Base-by-base conservation (phyloP, 163 green algal genomes). In the Trebouxia gelatinosa region DNA sequence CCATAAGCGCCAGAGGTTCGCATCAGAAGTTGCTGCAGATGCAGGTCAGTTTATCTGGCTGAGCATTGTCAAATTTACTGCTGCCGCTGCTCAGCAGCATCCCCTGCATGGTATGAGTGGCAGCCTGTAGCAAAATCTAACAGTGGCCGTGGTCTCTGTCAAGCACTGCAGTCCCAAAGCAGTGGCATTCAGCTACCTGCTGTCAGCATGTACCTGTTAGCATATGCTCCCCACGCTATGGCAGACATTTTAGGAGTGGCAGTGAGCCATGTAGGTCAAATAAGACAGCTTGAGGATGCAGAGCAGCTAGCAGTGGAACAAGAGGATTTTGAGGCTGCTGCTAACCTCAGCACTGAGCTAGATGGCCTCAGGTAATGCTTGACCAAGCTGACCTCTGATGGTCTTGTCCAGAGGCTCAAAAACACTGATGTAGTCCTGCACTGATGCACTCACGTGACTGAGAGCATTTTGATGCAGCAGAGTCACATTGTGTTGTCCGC, bases 351-450 rank as follows among this genome's bases (percentile, higher is more conserved):
- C 62, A 71, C 29, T 9, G 46, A 70, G 61, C 58, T 78, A 9
- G 78, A 83, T 62, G 34, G 7, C 2, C 62, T 75, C 48, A 81
- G 74, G 74, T 43, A 9, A 57, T 23, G 48, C 23, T 3, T 59
- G 2, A n/a, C n/a, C n/a, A n/a, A n/a, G n/a, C n/a, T n/a, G n/a
- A n/a, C n/a, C n/a, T n/a, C n/a, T n/a, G n/a, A n/a, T n/a, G n/a
- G n/a, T n/a, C n/a, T n/a, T n/a, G n/a, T n/a, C 75, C 75, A 97
- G 84, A n/a, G 91, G 90, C 81, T 94, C 87, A 81, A 96, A 96
- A 0, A 90, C 70, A 11, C 83, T 61, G 3, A 90, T 84, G 80
- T 97, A 97, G 50, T 95, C 89, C 91, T 97, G 86, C 54, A 70
- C 31, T 72, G 64, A 19, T 29, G 34, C n/a, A 23, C 26, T 23